Percentiles rank a stretch among this genome's conserved stretches.
Evolutionary conservation across 2,329 filamentous ascomycete species (phyloP).

Genomic region (Xylaria hypoxylon): DNA sequence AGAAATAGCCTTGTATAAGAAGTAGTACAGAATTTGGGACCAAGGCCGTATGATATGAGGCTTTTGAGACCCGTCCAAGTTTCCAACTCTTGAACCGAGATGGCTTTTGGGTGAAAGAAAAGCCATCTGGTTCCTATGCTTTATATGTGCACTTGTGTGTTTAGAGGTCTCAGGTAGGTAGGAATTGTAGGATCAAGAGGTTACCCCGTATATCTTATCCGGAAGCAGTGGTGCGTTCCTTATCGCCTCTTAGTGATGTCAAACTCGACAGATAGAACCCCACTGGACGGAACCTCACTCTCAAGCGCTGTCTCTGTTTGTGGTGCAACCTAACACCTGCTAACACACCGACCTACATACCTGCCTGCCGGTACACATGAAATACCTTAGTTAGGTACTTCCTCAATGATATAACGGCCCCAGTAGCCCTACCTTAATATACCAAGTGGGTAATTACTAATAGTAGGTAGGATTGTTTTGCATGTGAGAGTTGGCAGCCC

Average conservation of each 20-base stretch:
- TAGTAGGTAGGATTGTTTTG: slow-evolving; percentile 4
- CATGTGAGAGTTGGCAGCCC: slow-evolving; percentile 24
- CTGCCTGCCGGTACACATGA: background rate
- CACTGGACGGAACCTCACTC: slow-evolving; percentile 30
- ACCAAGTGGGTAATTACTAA: too few species aligned
- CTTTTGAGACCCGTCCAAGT: background rate
- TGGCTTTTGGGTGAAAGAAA: background rate
- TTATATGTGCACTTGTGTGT: background rate
- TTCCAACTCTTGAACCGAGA: background rate
- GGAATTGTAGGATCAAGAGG: background rate
- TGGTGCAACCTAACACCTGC: slow-evolving; percentile 7
- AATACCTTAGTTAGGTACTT: background rate
- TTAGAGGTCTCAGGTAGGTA: background rate
- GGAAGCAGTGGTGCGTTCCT: slow-evolving; percentile 18
- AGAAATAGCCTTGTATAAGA: slow-evolving; percentile 1
- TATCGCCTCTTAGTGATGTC: slow-evolving; percentile 33
- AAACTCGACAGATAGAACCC: slow-evolving; percentile 28
- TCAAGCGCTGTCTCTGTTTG: slow-evolving; percentile 5
- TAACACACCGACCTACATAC: background rate
- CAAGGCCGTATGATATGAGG: background rate
- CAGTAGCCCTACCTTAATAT: slow-evolving; percentile 3
- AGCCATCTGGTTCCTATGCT: background rate
- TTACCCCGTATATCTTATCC: background rate
- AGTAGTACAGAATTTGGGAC: background rate
- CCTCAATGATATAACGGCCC: background rate